phyloP scores from a whole-genome alignment of 2,329 filamentous ascomycete genomes.

The Hortaea werneckii region DNA sequence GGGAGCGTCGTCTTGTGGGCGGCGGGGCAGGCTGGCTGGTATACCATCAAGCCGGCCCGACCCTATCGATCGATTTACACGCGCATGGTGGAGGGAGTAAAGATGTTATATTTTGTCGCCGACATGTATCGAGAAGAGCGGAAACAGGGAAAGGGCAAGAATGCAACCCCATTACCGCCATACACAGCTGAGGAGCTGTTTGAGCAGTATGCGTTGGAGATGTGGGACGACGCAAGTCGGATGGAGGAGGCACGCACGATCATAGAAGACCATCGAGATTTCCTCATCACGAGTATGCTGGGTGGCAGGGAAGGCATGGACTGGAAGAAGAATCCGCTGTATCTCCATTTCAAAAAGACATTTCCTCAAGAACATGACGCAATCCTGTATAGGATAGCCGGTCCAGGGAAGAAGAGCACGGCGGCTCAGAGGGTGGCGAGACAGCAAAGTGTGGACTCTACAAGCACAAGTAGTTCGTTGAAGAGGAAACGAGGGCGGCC shows the following conservation, averaged over 20 bases:
- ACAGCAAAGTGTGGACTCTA: slow-evolving; percentile 10
- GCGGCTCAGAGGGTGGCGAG: not conserved
- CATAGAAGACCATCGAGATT: slow-evolving; percentile 26
- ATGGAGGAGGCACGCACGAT: slow-evolving; percentile 15
- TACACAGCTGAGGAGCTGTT: slow-evolving; percentile 31
- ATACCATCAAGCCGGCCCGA: slow-evolving; percentile 51
- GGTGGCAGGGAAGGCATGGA: slow-evolving; percentile 33
- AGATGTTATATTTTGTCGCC: slow-evolving; percentile 53
- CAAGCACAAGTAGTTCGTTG: slow-evolving; percentile 12
- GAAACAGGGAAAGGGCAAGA: slow-evolving; percentile 27
- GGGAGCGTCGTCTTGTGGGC: slow-evolving; percentile 55
- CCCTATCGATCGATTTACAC: slow-evolving; percentile 48
- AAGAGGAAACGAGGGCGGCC: slow-evolving; percentile 16
- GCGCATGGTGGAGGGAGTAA: slow-evolving; percentile 53
- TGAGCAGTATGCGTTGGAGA: slow-evolving; percentile 22
- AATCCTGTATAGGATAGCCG: slow-evolving; percentile 8
- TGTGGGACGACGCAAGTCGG: slow-evolving; percentile 15
- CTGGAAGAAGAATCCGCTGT: slow-evolving; percentile 35
- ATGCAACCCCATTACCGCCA: slow-evolving; percentile 15
- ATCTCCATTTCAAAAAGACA: slow-evolving; percentile 28
- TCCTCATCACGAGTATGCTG: slow-evolving; percentile 37
- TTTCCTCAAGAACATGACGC: slow-evolving; percentile 22
- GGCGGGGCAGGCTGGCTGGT: slow-evolving; percentile 56
- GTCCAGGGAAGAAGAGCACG: slow-evolving; percentile 5
- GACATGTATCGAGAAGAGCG: slow-evolving; percentile 40